phyloP scores from a whole-genome alignment of 1,284 basidiomycete genomes.

The Ustilago shanxiensis region DNA sequence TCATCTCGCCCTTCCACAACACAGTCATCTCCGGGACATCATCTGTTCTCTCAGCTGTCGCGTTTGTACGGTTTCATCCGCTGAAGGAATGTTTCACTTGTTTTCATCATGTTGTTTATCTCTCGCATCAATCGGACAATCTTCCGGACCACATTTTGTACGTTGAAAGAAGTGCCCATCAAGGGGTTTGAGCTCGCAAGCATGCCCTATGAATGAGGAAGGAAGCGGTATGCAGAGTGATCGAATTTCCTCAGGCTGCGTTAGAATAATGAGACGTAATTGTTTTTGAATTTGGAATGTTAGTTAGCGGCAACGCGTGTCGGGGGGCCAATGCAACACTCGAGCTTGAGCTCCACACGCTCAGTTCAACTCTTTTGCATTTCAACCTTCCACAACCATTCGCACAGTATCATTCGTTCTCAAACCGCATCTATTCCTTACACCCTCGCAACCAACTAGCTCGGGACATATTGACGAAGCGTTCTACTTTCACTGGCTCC shows the following conservation, averaged over 20 bases:
- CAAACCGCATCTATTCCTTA: not conserved
- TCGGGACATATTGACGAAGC: not conserved
- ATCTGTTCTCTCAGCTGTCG: too few relatives aligned
- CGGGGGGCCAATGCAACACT: slow-evolving; percentile 47
- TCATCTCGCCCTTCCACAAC: not conserved
- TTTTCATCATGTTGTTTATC: slow-evolving; percentile 5
- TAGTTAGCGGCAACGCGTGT: slow-evolving; percentile 40
- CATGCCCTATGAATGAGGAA: not conserved
- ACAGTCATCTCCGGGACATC: too few relatives aligned
- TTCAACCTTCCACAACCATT: slow-evolving; percentile 20
- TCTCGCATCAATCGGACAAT: slow-evolving; percentile 26
- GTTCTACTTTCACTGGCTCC: not conserved
- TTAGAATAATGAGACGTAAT: slow-evolving; percentile 8
- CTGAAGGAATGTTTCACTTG: not conserved
- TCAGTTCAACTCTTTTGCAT: slow-evolving; percentile 19
- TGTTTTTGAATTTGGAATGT: slow-evolving; percentile 6
- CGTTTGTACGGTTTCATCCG: not conserved
- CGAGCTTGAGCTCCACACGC: slow-evolving; percentile 26
- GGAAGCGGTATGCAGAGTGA: slow-evolving; percentile 22
- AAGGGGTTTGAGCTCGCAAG: not conserved
- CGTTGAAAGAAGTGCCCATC: not conserved
- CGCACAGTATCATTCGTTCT: slow-evolving; percentile 8
- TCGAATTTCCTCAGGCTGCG: slow-evolving; percentile 31
- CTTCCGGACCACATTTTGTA: not conserved
- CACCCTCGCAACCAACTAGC: not conserved